Percentiles rank a stretch among this genome's conserved stretches.
Evolutionary conservation across 352 stramenopile species (phyloP).

Genomic region (Globisporangium barbulae): DNA sequence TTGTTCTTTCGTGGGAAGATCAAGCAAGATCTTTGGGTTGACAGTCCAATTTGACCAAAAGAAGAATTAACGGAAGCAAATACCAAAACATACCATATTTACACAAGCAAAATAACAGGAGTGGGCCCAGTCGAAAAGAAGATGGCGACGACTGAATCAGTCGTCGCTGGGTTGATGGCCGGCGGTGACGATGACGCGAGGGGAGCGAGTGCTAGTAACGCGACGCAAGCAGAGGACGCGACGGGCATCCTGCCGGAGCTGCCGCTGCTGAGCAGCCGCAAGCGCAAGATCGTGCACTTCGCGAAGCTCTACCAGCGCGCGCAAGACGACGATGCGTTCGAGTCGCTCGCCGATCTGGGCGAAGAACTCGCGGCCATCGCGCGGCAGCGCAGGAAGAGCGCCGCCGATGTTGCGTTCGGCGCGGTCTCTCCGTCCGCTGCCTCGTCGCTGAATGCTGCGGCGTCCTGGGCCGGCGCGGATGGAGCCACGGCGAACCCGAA

Average conservation of each 20-base stretch:
- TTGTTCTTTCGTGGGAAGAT: neutral
- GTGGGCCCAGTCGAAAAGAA: neutral
- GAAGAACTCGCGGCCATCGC: conserved; percentile 57
- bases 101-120: too few species aligned
- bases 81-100: too few species aligned
- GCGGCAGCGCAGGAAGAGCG: conserved; percentile 31
- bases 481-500: conserved; percentile 18
- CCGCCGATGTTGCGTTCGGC: conserved; percentile 17
- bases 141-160: neutral
- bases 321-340: conserved; percentile 46
- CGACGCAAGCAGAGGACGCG: neutral
- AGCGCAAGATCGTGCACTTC: conserved; percentile 44
- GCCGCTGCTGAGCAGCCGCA: conserved; percentile 15
- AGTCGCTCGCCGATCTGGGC: conserved; percentile 46
- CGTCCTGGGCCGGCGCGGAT: conserved; percentile 8
- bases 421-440: neutral
- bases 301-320: conserved; percentile 62
- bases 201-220: too few species aligned
- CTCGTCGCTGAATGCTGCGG: neutral
- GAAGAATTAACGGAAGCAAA: too few species aligned
- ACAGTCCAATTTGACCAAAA: too few species aligned
- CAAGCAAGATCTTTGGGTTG: neutral
- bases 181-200: neutral
- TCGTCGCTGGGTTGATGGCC: too few species aligned
- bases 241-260: conserved; percentile 4